Evolutionary conservation across 2,329 filamentous ascomycete genomes (phyloP).

Genomic region (Leptographium procerum): DNA sequence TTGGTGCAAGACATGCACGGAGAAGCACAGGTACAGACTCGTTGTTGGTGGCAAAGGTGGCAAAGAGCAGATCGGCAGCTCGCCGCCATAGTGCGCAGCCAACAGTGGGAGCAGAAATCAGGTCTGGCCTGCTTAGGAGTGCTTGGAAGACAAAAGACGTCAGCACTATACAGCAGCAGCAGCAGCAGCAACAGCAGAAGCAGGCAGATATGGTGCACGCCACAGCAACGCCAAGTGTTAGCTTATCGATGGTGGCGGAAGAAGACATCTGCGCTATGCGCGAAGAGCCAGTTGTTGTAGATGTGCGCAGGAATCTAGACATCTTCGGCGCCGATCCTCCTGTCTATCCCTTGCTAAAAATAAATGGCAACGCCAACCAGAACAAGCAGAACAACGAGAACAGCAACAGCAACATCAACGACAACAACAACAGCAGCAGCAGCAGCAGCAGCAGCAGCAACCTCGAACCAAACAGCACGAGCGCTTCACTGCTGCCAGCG

Average conservation of each 20-base stretch:
- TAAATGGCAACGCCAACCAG: not conserved
- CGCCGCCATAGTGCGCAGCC: not conserved
- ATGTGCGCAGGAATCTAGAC: constrained; percentile 21
- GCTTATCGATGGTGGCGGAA: not conserved
- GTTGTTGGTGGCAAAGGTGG: no score
- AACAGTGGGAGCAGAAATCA: not conserved
- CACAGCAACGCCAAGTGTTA: not conserved
- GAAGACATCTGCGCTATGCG: not conserved
- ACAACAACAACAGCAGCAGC: no score
- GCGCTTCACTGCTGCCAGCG: no score
- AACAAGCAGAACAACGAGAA: not conserved
- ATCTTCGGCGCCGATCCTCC: constrained; percentile 19
- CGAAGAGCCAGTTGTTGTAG: constrained; percentile 15
- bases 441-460: not conserved
- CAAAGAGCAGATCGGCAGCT: not conserved
- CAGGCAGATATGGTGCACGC: no score
- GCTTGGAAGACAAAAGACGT: not conserved
- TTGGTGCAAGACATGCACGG: constrained; percentile 5
- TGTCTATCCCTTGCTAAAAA: not conserved
- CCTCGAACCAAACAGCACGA: not conserved
- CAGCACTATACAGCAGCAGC: not conserved
- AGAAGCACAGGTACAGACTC: constrained; percentile 1
- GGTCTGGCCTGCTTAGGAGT: not conserved
- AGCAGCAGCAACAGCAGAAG: not conserved
- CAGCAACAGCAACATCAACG: no score